Conservation (phyloP, 1,284 basidiomycete species). For the Cryptococcus maquisensis region DNA sequence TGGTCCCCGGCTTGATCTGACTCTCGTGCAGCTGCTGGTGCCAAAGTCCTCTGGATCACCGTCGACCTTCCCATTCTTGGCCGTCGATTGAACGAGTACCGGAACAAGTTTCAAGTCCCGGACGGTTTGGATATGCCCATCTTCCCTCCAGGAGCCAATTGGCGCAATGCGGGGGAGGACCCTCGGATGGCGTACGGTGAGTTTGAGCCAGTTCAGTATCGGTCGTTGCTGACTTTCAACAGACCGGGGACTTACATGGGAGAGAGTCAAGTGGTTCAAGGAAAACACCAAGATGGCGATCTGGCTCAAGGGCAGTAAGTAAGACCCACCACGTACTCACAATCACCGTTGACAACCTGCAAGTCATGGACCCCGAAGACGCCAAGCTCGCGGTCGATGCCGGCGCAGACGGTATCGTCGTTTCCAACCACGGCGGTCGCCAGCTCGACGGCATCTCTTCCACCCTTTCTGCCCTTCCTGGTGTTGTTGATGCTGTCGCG, state of each 20-base stretch:
- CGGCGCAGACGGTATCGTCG: conserved; percentile 67
- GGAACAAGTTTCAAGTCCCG: conserved; percentile 18
- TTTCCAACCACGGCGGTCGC: conserved; percentile 77
- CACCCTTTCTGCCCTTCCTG: conserved; percentile 26
- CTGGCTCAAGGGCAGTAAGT: conserved; percentile 3
- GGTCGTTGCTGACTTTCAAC: background rate
- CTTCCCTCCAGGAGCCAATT: conserved; percentile 12
- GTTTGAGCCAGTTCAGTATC: background rate
- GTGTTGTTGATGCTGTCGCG: conserved; percentile 22
- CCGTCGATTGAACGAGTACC: conserved; percentile 19
- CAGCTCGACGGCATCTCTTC: conserved; percentile 64
- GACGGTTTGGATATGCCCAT: conserved; percentile 13
- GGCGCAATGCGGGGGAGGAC: conserved; percentile 9
- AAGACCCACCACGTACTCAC: background rate
- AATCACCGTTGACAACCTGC: background rate
- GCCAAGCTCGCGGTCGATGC: conserved; percentile 63
- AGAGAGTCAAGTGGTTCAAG: background rate
- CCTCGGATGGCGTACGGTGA: conserved; percentile 12
- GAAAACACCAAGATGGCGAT: background rate
- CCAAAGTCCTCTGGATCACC: conserved; percentile 26
- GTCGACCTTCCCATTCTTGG: conserved; percentile 30
- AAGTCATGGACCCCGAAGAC: conserved; percentile 53
- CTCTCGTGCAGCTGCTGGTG: conserved; percentile 12
- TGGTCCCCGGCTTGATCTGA: background rate
- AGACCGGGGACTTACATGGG: conserved; percentile 12